These are phyloP conservation scores for Zalaria obscura DNA, from an alignment of 2,329 filamentous ascomycete species.

Conservation along the genomic window DNA sequence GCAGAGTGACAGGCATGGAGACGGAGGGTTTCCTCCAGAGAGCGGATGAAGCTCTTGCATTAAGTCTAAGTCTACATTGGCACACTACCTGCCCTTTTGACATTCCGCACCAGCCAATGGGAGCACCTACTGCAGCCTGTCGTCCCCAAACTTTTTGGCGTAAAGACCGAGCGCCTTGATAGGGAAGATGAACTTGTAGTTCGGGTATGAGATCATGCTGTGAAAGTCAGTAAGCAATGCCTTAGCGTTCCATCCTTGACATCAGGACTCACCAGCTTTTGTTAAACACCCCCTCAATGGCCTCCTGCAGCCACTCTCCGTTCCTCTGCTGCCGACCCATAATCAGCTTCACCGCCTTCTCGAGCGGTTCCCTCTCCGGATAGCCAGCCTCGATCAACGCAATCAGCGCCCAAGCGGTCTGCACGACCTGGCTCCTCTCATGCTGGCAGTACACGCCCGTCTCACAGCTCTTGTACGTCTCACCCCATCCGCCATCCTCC, in stretches of 20 bases:
- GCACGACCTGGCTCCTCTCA: conserved; percentile 72
- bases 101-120: too few species aligned
- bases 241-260: too few species aligned
- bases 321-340: conserved; percentile 76
- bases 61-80: too few species aligned
- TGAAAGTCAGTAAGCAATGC: conserved; percentile 6
- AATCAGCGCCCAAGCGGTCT: conserved; percentile 79
- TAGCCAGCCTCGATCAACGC: conserved; percentile 71
- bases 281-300: conserved; percentile 97
- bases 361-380: conserved; percentile 57
- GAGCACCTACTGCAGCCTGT: conserved; percentile 30
- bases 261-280: conserved; percentile 61
- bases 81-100: too few species aligned
- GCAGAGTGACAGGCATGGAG: too few species aligned
- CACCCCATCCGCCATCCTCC: conserved; percentile 88
- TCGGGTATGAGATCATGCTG: conserved; percentile 95
- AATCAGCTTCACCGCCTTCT: conserved; percentile 62
- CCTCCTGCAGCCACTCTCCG: conserved; percentile 90
- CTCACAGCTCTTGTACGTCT: conserved; percentile 81
- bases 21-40: too few species aligned
- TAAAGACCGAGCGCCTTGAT: conserved; percentile 92
- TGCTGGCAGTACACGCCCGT: conserved; percentile 63
- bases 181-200: conserved; percentile 95
- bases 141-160: conserved; percentile 54
- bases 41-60: too few species aligned